Percentiles rank a stretch among this genome's conserved stretches.
phyloP scores from a whole-genome alignment of 2,329 filamentous ascomycete species.

The Metarhizium humberi region DNA sequence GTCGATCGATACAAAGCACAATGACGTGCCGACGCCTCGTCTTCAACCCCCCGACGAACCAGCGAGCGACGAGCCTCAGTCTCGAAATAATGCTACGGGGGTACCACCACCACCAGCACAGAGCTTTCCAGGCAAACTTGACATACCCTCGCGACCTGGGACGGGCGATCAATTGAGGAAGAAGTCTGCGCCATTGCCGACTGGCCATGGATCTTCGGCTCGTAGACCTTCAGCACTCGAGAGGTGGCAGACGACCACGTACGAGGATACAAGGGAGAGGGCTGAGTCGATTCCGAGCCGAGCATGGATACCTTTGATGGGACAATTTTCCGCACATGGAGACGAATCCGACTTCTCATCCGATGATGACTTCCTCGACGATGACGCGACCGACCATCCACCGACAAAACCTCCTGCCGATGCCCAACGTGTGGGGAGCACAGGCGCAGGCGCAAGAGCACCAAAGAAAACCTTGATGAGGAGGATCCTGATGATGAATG shows the following conservation, averaged over 20 bases:
- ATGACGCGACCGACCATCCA: background rate
- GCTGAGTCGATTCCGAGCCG: slow-evolving; percentile 7
- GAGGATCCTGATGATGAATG: slow-evolving; percentile 30
- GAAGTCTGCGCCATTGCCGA: background rate
- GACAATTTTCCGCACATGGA: background rate
- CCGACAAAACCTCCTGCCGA: background rate
- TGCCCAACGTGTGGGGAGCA: background rate
- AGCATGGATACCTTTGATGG: slow-evolving; percentile 5
- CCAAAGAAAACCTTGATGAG: background rate
- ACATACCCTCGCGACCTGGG: background rate
- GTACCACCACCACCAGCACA: background rate
- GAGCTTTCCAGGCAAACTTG: slow-evolving; percentile 2
- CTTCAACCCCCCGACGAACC: background rate
- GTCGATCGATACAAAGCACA: background rate
- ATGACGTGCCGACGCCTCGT: background rate
- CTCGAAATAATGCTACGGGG: background rate
- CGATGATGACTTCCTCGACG: background rate
- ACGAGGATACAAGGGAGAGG: slow-evolving; percentile 1
- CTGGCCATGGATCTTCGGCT: background rate
- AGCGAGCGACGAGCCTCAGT: background rate
- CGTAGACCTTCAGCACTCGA: slow-evolving; percentile 1
- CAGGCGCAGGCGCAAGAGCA: background rate
- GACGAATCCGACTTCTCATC: slow-evolving; percentile 3
- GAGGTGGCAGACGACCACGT: slow-evolving; percentile 4
- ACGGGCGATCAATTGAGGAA: background rate